Evolutionary conservation across 1,284 basidiomycete species (phyloP).

Genomic region (Sphagnurus paluster): DNA sequence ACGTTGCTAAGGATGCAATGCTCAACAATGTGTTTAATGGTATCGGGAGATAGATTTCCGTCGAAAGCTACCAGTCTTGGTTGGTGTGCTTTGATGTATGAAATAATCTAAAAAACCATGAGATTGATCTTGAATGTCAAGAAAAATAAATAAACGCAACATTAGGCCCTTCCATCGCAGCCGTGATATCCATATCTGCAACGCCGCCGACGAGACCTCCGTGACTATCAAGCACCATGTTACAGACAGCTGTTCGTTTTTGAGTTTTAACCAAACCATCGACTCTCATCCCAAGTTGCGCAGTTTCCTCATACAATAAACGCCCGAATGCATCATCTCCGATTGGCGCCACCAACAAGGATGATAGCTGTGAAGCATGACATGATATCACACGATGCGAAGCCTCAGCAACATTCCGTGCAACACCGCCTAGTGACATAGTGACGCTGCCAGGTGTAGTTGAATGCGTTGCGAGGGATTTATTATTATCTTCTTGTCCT

Average conservation of each 20-base stretch:
- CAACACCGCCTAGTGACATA: constrained; percentile 88
- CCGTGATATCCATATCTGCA: constrained; percentile 86
- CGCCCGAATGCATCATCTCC: constrained; percentile 73
- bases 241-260: constrained; percentile 76
- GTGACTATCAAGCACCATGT: constrained; percentile 72
- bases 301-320: constrained; percentile 59
- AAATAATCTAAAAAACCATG: constrained; percentile 38
- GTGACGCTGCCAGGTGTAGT: constrained; percentile 81
- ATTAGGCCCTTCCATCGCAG: constrained; percentile 45
- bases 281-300: constrained; percentile 69
- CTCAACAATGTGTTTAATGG: constrained; percentile 53
- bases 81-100: constrained; percentile 37
- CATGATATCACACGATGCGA: constrained; percentile 62
- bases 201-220: constrained; percentile 84
- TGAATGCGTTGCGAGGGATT: constrained; percentile 48
- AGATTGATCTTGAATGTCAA: background rate
- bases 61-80: constrained; percentile 79
- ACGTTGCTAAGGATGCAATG: constrained; percentile 48
- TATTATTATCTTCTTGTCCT: constrained; percentile 27
- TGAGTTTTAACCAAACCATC: constrained; percentile 69
- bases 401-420: constrained; percentile 91
- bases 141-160: constrained; percentile 36
- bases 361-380: constrained; percentile 33
- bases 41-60: constrained; percentile 68
- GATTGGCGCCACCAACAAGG: constrained; percentile 62